A percentile compares a stretch with the other conserved stretches of the same genome.
Conservation (phyloP, 176 grass and related monocot genomes). For the Panicum miliaceum region DNA sequence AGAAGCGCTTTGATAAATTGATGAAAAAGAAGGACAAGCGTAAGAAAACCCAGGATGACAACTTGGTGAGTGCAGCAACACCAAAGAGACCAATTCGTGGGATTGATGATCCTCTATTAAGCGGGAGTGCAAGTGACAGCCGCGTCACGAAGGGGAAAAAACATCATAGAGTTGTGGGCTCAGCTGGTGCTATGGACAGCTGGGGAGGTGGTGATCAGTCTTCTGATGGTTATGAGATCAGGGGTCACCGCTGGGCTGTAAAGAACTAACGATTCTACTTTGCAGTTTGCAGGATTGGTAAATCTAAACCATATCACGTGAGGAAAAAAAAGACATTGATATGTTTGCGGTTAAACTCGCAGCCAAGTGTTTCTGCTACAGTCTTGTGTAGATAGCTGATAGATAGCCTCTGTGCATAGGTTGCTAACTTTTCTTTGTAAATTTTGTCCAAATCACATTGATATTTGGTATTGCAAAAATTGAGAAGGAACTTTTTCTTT, state of each 20-base stretch:
- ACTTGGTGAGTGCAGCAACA: conserved; percentile 62
- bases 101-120: conserved; percentile 88
- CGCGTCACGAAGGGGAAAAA: conserved; percentile 64
- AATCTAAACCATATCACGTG: conserved; percentile 18
- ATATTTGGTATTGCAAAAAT: conserved; percentile 6
- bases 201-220: conserved; percentile 56
- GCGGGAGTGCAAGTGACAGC: conserved; percentile 72
- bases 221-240: conserved; percentile 60
- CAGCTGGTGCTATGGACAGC: conserved; percentile 27
- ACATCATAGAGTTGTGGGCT: conserved; percentile 49
- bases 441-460: not conserved
- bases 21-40: conserved; percentile 71
- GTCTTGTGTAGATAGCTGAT: conserved; percentile 39
- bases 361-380: conserved; percentile 1
- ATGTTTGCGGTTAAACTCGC: not conserved
- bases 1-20: conserved; percentile 78
- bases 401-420: conserved; percentile 39
- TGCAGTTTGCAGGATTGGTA: conserved; percentile 38
- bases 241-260: conserved; percentile 66
- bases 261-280: conserved; percentile 47
- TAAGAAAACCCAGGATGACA: conserved; percentile 78
- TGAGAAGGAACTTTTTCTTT: not conserved
- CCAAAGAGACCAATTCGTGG: conserved; percentile 64
- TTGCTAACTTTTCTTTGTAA: not conserved
- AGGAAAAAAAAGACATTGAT: not conserved